Evolutionary conservation across 2,329 filamentous ascomycete species (phyloP), one percentile per base, ranked within the genome.

Genomic region (Aureobasidium vineae): DNA sequence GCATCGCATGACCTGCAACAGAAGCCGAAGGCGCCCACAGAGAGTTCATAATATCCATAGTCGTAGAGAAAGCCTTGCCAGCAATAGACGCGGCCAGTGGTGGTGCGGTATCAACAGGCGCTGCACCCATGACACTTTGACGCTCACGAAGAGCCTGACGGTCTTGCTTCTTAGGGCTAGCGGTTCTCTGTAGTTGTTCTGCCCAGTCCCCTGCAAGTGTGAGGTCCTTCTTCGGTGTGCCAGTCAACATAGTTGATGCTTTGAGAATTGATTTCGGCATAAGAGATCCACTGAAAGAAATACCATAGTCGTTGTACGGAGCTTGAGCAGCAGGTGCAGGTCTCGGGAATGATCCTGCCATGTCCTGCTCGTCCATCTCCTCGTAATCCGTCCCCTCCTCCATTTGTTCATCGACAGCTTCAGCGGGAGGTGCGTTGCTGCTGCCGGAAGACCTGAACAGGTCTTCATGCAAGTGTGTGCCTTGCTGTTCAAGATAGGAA

Each of bases 31-130:
- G 86, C 76, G 90, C 90, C 78, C 96, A 97, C 66, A 97, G 82
- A 56, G 92, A 96, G 76, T 96, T 94, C 92, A 97, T 97, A 76
- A 97, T 82, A 80, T 97, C 95, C 79, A 98, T 96, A 74, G 90
- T 93, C 23, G 90, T 97, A 23, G 88, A 85, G 77, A 97, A 94
- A 0, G 89, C 88, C 70, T 86, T 86, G 50, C 72, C 69, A 23
- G 49, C 65, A 23, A 67, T 41, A 28, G 68, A 67, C 19, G 60
- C 63, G 19, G 47, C 36, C 41, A 60, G 59, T 8, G 59, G 41
- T 38, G 66, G 47, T 53, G 60, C 60, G 28, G 50, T 67, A 70
- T 82, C 80, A 23, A 59, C 40, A 52, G 43, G 64, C 5, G 41
- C 40, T 43, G 43, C 64, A 69, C 83, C 82, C 57, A 87, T 82